A percentile compares a stretch with the other conserved stretches of the same genome.
phyloP scores from a whole-genome alignment of 139 green algal species.

The Tetraselmis striata region DNA sequence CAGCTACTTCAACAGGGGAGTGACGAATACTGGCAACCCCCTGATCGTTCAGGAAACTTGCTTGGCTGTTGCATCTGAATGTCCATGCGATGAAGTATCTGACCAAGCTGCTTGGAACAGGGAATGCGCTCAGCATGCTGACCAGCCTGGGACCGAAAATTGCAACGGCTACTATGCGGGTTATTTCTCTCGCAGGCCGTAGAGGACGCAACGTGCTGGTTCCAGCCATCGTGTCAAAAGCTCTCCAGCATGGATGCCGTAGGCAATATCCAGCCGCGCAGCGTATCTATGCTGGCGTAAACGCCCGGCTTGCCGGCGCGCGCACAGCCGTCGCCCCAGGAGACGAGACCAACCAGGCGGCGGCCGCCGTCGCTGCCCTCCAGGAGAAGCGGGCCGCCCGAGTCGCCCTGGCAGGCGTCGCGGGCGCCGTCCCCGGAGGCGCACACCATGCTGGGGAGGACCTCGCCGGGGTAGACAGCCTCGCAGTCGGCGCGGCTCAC shows the following conservation, averaged over 20 bases:
- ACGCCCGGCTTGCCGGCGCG: slow-evolving; percentile 11
- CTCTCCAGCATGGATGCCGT: not conserved
- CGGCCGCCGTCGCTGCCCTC: not conserved
- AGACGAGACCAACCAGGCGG: slow-evolving; percentile 23
- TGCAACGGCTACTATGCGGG: no score
- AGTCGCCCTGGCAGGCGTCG: slow-evolving; percentile 31
- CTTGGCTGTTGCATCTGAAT: no score
- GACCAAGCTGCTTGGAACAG: no score
- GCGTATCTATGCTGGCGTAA: slow-evolving; percentile 1
- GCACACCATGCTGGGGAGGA: not conserved
- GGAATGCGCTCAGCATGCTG: no score
- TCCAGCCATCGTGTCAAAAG: no score
- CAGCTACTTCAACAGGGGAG: no score
- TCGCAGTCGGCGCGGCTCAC: not conserved
- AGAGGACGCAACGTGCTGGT: no score
- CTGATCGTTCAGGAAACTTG: no score
- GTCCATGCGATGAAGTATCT: no score
- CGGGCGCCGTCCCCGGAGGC: not conserved
- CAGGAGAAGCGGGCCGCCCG: slow-evolving; percentile 22
- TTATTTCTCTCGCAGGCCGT: no score
- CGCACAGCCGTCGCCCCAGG: slow-evolving; percentile 24
- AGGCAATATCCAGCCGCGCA: slow-evolving; percentile 1
- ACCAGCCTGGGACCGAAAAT: no score
- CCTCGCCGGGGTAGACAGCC: not conserved
- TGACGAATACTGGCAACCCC: no score